These are phyloP conservation scores for Talaromyces sp. DNA, from an alignment of 2,329 filamentous ascomycete species.

Conservation along the genomic window DNA sequence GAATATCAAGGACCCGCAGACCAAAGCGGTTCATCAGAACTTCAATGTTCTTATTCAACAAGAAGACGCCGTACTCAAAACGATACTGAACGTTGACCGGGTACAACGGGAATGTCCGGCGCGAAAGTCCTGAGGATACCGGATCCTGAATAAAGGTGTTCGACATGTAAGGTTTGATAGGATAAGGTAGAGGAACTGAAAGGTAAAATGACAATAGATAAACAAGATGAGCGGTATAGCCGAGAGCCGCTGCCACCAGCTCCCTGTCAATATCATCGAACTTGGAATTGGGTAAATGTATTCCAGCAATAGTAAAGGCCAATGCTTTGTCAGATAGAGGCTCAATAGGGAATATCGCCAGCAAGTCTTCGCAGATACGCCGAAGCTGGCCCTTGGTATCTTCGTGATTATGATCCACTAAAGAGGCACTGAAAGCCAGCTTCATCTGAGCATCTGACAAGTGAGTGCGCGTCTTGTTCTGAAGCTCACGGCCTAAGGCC, in stretches of 20 bases:
- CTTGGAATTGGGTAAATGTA: constrained; percentile 74
- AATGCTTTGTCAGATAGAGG: constrained; percentile 63
- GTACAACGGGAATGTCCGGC: constrained; percentile 77
- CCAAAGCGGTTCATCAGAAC: constrained; percentile 62
- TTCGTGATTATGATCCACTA: constrained; percentile 55
- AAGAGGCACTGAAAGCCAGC: constrained; percentile 53
- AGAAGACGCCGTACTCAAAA: constrained; percentile 92
- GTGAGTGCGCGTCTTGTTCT: constrained; percentile 57
- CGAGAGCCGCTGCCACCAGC: constrained; percentile 73
- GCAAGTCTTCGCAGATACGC: constrained; percentile 79
- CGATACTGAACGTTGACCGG: constrained; percentile 72
- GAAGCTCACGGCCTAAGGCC: constrained; percentile 55
- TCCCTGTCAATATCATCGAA: constrained; percentile 67
- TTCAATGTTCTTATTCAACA: constrained; percentile 96
- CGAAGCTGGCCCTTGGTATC: constrained; percentile 80
- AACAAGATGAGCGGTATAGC: constrained; percentile 72
- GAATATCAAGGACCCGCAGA: constrained; percentile 78
- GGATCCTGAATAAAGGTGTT: constrained; percentile 72
- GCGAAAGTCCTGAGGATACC: constrained; percentile 54
- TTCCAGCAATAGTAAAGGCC: constrained; percentile 75
- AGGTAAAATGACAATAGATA: constrained; percentile 79
- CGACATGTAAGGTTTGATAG: constrained; percentile 68
- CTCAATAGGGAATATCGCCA: constrained; percentile 74
- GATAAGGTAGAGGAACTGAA: constrained; percentile 72
- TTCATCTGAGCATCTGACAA: constrained; percentile 60